Percentiles rank a stretch among this genome's conserved stretches.
phyloP scores from a whole-genome alignment of 2,329 filamentous ascomycete genomes.

The Calonectria pseudoturangicola region DNA sequence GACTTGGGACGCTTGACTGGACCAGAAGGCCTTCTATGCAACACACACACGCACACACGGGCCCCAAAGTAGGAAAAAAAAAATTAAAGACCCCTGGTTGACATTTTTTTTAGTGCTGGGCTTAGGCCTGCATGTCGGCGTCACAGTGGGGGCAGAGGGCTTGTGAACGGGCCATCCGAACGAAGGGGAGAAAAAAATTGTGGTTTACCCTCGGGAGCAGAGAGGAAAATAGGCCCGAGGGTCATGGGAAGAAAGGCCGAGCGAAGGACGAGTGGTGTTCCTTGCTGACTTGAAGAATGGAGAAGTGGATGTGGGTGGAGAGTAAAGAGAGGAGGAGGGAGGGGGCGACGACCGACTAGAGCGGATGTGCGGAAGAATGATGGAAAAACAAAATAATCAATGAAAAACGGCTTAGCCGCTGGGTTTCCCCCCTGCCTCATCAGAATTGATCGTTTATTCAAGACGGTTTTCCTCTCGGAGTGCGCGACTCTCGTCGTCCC shows the following conservation, averaged over 20 bases:
- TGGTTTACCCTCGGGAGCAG: slow-evolving; percentile 18
- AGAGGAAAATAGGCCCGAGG: slow-evolving; percentile 29
- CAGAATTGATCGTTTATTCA: slow-evolving; percentile 6
- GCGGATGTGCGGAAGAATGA: slow-evolving; percentile 27
- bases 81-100: slow-evolving; percentile 12
- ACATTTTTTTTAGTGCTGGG: slow-evolving; percentile 24
- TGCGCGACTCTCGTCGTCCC: slow-evolving; percentile 5
- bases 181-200: neutral
- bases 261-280: slow-evolving; percentile 26
- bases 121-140: slow-evolving; percentile 36
- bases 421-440: neutral
- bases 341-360: neutral
- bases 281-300: slow-evolving; percentile 16
- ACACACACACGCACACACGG: slow-evolving; percentile 9
- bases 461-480: slow-evolving; percentile 20
- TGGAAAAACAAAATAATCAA: slow-evolving; percentile 21
- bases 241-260: slow-evolving; percentile 32
- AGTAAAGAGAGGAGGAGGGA: neutral
- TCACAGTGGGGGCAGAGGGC: slow-evolving; percentile 31
- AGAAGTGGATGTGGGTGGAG: slow-evolving; percentile 17
- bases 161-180: slow-evolving; percentile 12
- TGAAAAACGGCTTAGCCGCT: slow-evolving; percentile 20
- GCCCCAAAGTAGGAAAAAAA: slow-evolving; percentile 1
- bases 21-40: slow-evolving; percentile 3
- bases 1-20: neutral